These are phyloP conservation scores for Russula ochroleuca DNA, from an alignment of 768 basidiomycete species.

Conservation along the genomic window DNA sequence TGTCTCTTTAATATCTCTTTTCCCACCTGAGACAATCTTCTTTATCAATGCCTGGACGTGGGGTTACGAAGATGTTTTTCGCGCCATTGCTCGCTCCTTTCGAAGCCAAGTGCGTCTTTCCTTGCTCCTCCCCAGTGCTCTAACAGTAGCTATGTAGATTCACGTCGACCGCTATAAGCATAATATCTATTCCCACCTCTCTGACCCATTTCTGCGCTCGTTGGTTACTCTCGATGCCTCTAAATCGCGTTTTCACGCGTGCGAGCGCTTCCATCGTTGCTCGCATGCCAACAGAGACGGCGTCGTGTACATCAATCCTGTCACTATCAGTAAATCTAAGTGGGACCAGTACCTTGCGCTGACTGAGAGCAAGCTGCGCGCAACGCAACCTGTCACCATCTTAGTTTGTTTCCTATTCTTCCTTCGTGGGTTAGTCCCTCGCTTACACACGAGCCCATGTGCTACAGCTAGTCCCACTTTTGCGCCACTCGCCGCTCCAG, in stretches of 20 bases:
- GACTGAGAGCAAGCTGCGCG: constrained; percentile 43
- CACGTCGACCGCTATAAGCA: constrained; percentile 91
- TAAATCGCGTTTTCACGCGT: constrained; percentile 85
- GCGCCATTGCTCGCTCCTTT: constrained; percentile 66
- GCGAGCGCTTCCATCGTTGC: constrained; percentile 80
- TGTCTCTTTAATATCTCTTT: constrained; percentile 62
- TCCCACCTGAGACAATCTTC: constrained; percentile 65
- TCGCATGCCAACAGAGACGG: constrained; percentile 42
- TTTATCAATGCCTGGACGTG: constrained; percentile 94
- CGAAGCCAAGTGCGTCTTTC: constrained; percentile 47
- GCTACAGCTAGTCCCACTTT: constrained; percentile 73
- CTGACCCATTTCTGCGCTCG: constrained; percentile 56
- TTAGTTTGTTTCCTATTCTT: constrained; percentile 48
- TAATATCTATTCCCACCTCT: constrained; percentile 51
- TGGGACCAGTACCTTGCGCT: constrained; percentile 49
- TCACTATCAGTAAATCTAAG: constrained; percentile 56
- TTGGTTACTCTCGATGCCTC: constrained; percentile 58
- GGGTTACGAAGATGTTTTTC: constrained; percentile 92
- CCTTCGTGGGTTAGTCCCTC: not conserved
- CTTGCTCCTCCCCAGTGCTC: not conserved
- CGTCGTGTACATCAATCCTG: constrained; percentile 84
- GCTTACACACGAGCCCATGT: not conserved
- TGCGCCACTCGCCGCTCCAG: constrained; percentile 82
- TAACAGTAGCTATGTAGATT: constrained; percentile 45
- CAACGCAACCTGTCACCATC: constrained; percentile 48